Base-by-base conservation (phyloP, 2,329 filamentous ascomycete species). In the Calonectria leucothoes region DNA sequence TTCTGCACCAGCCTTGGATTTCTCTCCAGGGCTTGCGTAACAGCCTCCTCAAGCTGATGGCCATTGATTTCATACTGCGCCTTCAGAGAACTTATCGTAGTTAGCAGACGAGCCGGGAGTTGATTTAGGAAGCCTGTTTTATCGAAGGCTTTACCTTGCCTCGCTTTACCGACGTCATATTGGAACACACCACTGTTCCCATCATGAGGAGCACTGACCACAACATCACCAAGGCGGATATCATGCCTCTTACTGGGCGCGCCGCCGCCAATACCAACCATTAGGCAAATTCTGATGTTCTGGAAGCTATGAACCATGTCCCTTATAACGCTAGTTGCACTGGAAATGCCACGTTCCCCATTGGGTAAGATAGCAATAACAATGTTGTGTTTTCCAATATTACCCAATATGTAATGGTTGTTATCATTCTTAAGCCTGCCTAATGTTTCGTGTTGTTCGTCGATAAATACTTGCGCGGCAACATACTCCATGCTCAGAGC, bases 231-330 rank as follows among this genome's bases (percentile, higher is more conserved):
- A 0, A 82, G 64, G 0, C 78, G 67, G 8, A 82, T 51, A n/a
- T 82, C 81, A 8, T 57, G 69, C 17, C 35, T 72, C 6, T 45
- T 7, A 45, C 33, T 69, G 0, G 74, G 74, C 1, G 37, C 73
- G 0, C 78, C 80, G 0, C 81, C 80, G 0, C 77, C 78, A 2
- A 82, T 79, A 0, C 80, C 81, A 0, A 82, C 81, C 61, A 81
- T 74, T 6, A 82, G 39, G 0, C 75, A 64, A 2, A 73, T 1
- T 0, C 52, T 25, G 0, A 80, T 67, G 0, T 29, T 35, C 0
- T 27, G 89, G 72, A 86, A 91, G 45, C 93, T 89, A 17, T 72
- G 5, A 3, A 1, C 17, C 6, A 77, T 5, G 0, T 75, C 25
- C 0, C 11, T 74, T 86, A 71, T 20, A 0, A 81, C 80, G 0